Base-by-base conservation (phyloP, 805 yeast species). In the Candida glaebosa region DNA sequence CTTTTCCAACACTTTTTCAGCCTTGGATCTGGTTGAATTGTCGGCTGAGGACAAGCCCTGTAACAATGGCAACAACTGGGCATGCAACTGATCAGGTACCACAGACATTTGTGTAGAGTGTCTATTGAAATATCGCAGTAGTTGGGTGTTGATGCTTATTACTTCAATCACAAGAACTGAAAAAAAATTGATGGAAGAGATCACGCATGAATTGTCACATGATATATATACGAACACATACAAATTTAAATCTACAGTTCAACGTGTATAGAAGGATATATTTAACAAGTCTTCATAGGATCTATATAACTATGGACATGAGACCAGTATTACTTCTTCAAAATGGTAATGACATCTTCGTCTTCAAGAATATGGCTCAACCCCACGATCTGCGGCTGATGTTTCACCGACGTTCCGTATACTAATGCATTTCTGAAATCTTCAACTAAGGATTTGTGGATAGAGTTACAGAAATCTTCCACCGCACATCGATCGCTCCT, bases 311-410 rank as follows among this genome's bases (percentile, higher is more conserved):
- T n/a, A n/a, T n/a, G n/a, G n/a, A n/a, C n/a, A n/a, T n/a, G n/a
- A n/a, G n/a, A n/a, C n/a, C n/a, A n/a, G n/a, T n/a, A n/a, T 48
- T 60, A 70, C 47, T 87, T 84, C 71, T 90, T 90, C 67, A 90
- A 76, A 53, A 90, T 87, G 15, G 99, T 91, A 39, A 93, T 95
- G 24, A 93, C 99, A 66, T 93, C 99, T 67, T 93, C 99, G 65
- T 93, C 99, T 66, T 83, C 85, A 53, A 93, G 71, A 9, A 63
- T 72, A 68, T 93, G 99, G 36, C 76, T 64, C 51, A 93, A 73
- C 20, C 99, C 99, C 36, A 91, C 98, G 51, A 83, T 81, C 69
- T 93, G 99, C 12, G 98, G 98, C 66, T 91, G 97, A 63, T 93
- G 99, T 71, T 93, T 93, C 40, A 91, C 98, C 60, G 95, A 85